These are phyloP conservation scores for Garcia nutans DNA, from an alignment of 345 rosid genomes.

Conservation along the genomic window DNA sequence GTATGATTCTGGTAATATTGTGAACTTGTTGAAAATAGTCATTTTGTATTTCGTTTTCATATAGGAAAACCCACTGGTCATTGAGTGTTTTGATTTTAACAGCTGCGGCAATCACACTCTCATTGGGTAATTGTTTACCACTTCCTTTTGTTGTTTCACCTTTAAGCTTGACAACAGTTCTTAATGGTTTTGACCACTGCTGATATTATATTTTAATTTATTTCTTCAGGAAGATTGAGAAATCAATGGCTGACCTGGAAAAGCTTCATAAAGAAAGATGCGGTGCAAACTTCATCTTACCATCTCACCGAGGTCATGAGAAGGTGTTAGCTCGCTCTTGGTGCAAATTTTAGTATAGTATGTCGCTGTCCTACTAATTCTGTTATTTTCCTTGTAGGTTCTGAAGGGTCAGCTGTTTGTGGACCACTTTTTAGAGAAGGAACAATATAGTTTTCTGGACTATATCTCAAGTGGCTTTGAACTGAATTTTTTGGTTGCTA, in stretches of 20 bases:
- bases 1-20: neutral
- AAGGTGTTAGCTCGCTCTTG: slow-evolving; percentile 46
- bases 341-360: neutral
- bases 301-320: slow-evolving; percentile 42
- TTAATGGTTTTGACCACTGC: neutral
- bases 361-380: slow-evolving; percentile 4
- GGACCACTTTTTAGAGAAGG: slow-evolving; percentile 60
- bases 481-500: slow-evolving; percentile 88
- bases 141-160: neutral
- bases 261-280: slow-evolving; percentile 48
- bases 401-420: slow-evolving; percentile 75
- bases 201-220: slow-evolving; percentile 15
- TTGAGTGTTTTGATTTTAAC: slow-evolving; percentile 86
- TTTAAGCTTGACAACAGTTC: slow-evolving; percentile 8
- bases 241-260: slow-evolving; percentile 65
- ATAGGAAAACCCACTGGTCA: slow-evolving; percentile 72
- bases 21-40: neutral
- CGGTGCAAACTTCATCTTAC: slow-evolving; percentile 49
- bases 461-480: slow-evolving; percentile 82
- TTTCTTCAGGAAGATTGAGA: slow-evolving; percentile 56
- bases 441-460: slow-evolving; percentile 72
- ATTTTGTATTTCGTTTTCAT: slow-evolving; percentile 9
- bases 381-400: slow-evolving; percentile 36
- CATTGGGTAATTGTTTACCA: slow-evolving; percentile 53
- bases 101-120: slow-evolving; percentile 62